phyloP scores from a whole-genome alignment of 2,329 filamentous ascomycete genomes.

The Periconia digitata region DNA sequence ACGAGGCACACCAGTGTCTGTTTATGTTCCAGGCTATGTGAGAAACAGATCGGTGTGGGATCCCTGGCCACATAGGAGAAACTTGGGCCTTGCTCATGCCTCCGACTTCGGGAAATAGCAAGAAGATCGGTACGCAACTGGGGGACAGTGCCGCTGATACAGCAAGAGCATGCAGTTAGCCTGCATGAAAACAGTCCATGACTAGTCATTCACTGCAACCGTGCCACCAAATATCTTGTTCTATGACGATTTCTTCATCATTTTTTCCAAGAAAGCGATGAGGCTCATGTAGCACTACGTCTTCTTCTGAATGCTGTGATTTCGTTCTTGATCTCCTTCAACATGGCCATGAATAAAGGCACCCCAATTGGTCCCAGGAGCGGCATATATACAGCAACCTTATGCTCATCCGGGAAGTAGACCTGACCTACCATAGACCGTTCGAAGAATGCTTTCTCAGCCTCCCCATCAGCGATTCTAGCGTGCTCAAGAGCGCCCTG shows the following conservation, averaged over 20 bases:
- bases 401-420: conserved; percentile 98
- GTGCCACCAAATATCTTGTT: no score
- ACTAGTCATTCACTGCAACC: no score
- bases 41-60: no score
- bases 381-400: conserved; percentile 93
- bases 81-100: no score
- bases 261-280: neutral
- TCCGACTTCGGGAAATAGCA: no score
- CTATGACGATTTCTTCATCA: neutral
- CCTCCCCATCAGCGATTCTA: conserved; percentile 81
- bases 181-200: no score
- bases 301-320: conserved; percentile 21
- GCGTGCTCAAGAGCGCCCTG: conserved; percentile 75
- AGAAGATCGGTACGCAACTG: no score
- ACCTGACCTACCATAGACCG: conserved; percentile 99
- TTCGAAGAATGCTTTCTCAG: conserved; percentile 94
- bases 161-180: no score
- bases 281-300: conserved; percentile 8
- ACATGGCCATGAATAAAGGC: conserved; percentile 77
- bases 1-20: no score
- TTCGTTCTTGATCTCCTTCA: conserved; percentile 74
- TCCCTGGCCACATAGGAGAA: no score
- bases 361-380: conserved; percentile 88
- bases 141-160: no score
- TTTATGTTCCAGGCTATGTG: no score